Conservation (phyloP, 2,329 filamentous ascomycete genomes). For the Graphilbum ipis-grandicollis region DNA sequence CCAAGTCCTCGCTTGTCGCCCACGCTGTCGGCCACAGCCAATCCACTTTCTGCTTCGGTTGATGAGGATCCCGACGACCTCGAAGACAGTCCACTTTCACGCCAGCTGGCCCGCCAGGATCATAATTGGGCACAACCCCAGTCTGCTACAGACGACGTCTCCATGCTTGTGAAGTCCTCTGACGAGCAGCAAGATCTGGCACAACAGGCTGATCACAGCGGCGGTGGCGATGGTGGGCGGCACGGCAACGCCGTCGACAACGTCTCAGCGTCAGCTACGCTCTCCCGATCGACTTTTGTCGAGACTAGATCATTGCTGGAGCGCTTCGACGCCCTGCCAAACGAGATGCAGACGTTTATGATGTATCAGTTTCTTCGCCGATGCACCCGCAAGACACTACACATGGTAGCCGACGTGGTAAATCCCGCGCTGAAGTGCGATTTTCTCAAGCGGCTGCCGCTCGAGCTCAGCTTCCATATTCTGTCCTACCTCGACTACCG, state of each 20-base stretch:
- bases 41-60: constrained; percentile 23
- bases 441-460: constrained; percentile 67
- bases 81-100: constrained; percentile 18
- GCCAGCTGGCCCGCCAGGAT: constrained; percentile 16
- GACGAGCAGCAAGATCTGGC: constrained; percentile 11
- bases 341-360: constrained; percentile 84
- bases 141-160: constrained; percentile 18
- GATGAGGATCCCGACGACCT: constrained; percentile 28
- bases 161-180: too few species aligned
- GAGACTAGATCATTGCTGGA: constrained; percentile 79
- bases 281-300: constrained; percentile 40
- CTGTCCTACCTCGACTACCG: constrained; percentile 71
- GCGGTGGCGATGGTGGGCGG: constrained; percentile 5
- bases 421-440: constrained; percentile 92
- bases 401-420: constrained; percentile 76
- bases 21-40: constrained; percentile 60
- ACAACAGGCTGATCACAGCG: neutral
- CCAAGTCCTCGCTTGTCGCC: constrained; percentile 91
- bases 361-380: constrained; percentile 90
- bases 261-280: too few species aligned
- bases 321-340: constrained; percentile 77
- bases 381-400: constrained; percentile 74
- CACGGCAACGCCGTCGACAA: constrained; percentile 12
- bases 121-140: constrained; percentile 21
- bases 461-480: constrained; percentile 76